Evolutionary conservation across 148 eudicot genomes (phyloP).

Genomic region (Cornus suecica): DNA sequence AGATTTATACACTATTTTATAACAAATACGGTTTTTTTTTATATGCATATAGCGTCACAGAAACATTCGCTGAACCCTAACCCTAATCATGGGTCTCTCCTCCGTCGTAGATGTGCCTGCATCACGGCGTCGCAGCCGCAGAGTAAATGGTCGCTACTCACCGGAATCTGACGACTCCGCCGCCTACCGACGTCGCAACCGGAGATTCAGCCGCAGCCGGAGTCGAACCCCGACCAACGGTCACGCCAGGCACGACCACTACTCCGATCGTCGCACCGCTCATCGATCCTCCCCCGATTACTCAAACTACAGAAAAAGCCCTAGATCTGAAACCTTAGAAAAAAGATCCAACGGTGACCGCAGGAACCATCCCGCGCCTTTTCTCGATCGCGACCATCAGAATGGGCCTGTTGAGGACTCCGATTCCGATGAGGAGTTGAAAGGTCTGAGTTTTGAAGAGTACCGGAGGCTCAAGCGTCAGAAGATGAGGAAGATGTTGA

Average conservation of each 20-base stretch:
- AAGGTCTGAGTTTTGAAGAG: constrained; percentile 63
- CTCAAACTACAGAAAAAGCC: constrained; percentile 35
- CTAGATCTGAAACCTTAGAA: constrained; percentile 27
- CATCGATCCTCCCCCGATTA: constrained; percentile 38
- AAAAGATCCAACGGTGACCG: constrained; percentile 23
- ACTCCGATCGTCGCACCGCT: constrained; percentile 20
- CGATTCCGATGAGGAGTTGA: constrained; percentile 80
- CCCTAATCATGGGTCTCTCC: constrained; percentile 59
- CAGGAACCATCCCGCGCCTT: constrained; percentile 23
- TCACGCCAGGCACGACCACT: constrained; percentile 36
- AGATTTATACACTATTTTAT: too few relatives aligned
- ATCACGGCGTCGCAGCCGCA: constrained; percentile 24
- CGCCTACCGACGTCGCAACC: constrained; percentile 31
- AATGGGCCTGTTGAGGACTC: constrained; percentile 41
- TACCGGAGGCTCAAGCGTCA: constrained; percentile 74
- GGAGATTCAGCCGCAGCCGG: constrained; percentile 31
- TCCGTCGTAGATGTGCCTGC: constrained; percentile 49
- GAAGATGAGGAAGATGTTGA: constrained; percentile 55
- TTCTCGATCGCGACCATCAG: constrained; percentile 44
- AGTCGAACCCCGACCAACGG: constrained; percentile 46
- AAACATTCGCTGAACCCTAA: not conserved
- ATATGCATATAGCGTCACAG: too few relatives aligned
- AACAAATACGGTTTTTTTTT: too few relatives aligned
- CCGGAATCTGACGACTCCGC: constrained; percentile 34
- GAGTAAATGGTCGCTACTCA: constrained; percentile 26